Percentiles rank a stretch among this genome's conserved stretches.
Evolutionary conservation across 768 basidiomycete genomes (phyloP).

Genomic region (Heimioporus sp.): DNA sequence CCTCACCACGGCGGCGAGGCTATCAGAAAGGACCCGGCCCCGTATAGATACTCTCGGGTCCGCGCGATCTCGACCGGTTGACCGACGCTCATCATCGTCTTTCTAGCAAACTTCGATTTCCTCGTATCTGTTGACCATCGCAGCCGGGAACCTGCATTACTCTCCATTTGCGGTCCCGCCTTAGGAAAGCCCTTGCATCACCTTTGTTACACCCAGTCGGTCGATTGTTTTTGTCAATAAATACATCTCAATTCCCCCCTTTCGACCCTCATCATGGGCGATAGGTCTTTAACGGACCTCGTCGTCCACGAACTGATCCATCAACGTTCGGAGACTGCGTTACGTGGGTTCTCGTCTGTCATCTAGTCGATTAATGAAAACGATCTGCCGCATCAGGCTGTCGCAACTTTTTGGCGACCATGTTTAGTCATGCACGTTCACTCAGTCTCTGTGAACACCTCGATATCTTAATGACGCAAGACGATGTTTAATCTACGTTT

Average conservation of each 20-base stretch:
- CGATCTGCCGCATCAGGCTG: no score
- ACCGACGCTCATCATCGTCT: no score
- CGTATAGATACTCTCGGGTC: constrained; percentile 79
- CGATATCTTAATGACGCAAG: no score
- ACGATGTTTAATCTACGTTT: no score
- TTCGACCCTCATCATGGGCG: constrained; percentile 75
- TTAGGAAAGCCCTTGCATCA: constrained; percentile 86
- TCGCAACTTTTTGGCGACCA: no score
- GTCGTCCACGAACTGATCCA: constrained; percentile 86
- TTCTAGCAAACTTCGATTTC: constrained; percentile 84
- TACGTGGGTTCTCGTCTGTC: constrained; percentile 47
- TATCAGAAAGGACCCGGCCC: constrained; percentile 70
- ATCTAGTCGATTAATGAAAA: not conserved
- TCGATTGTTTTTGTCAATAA: not conserved
- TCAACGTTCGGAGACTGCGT: constrained; percentile 94
- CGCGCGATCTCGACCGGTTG: constrained; percentile 7
- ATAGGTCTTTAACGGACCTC: constrained; percentile 83
- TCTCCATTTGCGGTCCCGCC: constrained; percentile 49
- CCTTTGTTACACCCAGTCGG: constrained; percentile 86
- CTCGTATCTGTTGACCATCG: constrained; percentile 90
- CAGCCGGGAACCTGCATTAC: constrained; percentile 79
- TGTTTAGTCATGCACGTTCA: no score
- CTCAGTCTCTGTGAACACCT: no score
- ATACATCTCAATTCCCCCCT: not conserved
- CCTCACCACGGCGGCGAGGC: constrained; percentile 70